Percentiles rank a stretch among this genome's conserved stretches.
Conservation (phyloP, 805 yeast genomes). For the Torulaspora indica region DNA sequence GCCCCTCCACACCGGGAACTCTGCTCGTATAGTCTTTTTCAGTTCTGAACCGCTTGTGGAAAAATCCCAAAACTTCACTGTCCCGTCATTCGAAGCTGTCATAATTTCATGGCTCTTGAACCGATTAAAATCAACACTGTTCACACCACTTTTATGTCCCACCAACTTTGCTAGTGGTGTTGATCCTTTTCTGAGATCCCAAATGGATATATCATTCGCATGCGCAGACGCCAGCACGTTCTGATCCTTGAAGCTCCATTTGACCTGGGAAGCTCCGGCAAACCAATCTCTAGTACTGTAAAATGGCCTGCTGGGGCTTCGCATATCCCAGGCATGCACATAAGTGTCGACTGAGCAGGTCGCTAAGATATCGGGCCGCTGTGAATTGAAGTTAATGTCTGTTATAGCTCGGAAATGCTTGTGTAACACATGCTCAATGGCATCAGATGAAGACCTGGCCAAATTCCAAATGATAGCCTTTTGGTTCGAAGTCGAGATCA, state of each 20-base stretch:
- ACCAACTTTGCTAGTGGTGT: constrained; percentile 59
- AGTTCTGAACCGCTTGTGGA: constrained; percentile 43
- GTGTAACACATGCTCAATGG: constrained; percentile 83
- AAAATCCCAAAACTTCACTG: constrained; percentile 79
- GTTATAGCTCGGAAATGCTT: constrained; percentile 91
- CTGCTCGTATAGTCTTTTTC: constrained; percentile 56
- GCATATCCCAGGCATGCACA: constrained; percentile 85
- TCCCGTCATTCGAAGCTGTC: constrained; percentile 81
- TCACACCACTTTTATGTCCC: constrained; percentile 83
- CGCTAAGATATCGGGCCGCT: constrained; percentile 79
- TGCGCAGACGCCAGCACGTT: constrained; percentile 82
- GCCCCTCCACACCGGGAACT: constrained; percentile 86
- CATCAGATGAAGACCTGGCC: constrained; percentile 59
- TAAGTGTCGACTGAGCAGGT: constrained; percentile 91
- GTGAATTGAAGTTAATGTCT: constrained; percentile 88
- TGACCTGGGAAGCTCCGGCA: constrained; percentile 91
- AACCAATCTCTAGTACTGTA: constrained; percentile 88
- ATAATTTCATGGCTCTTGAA: constrained; percentile 56
- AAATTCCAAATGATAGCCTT: constrained; percentile 94
- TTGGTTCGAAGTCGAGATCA: constrained; percentile 89
- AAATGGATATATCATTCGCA: constrained; percentile 69
- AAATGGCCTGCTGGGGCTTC: constrained; percentile 71
- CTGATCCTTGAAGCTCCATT: constrained; percentile 80
- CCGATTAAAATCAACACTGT: constrained; percentile 80
- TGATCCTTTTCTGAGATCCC: constrained; percentile 87